Evolutionary conservation across 2,329 filamentous ascomycete genomes (phyloP), one percentile per base, ranked within the genome.

Genomic region (Sclerotinia subarctica): DNA sequence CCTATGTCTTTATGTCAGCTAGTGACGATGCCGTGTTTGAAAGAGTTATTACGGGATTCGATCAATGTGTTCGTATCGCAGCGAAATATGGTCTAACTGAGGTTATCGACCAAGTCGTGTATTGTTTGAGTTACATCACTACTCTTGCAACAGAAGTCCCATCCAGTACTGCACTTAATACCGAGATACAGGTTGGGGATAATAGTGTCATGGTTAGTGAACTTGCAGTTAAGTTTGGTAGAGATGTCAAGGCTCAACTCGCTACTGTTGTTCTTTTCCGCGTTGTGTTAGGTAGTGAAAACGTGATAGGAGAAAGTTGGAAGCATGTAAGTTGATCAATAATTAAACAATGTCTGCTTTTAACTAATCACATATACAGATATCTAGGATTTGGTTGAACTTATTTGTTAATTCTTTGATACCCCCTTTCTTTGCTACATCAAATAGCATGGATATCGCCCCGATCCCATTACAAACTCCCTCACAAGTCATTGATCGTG

Each of bases 161-260:
- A 5, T 91, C 91, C 57, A 97, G 91, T 78, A 99, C 94, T 2
- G 82, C 88, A 13, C 84, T 99, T 38, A 99, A 99, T 76, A 98
- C 96, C 0, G 95, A 98, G 78, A 92, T 99, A 2, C 94, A 98
- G 78, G 93, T 90, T 17, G 92, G 91, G 1, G 91, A 95, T 72
- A 94, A 91, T 78, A 95, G 90, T 75, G 93, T 99, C 68, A 99
- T 99, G 95, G 96, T 99, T 73, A 98, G 94, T 78, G 94, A 98
- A 81, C 88, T 97, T 71, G 94, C 96, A 57, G 95, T 99, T 69
- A 94, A 96, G 77, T 93, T 99, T 76, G 95, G 95, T 52, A 86
- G 94, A 72, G 93, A 99, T 78, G 94, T 96, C 79, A 90, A 94
- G 76, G 94, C 94, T 49, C 94, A 99, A 78, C 83, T 99, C 66